These are phyloP conservation scores for Backusella morwellensis DNA, from an alignment of 192 early-diverging fungal genomes.

Conservation along the genomic window DNA sequence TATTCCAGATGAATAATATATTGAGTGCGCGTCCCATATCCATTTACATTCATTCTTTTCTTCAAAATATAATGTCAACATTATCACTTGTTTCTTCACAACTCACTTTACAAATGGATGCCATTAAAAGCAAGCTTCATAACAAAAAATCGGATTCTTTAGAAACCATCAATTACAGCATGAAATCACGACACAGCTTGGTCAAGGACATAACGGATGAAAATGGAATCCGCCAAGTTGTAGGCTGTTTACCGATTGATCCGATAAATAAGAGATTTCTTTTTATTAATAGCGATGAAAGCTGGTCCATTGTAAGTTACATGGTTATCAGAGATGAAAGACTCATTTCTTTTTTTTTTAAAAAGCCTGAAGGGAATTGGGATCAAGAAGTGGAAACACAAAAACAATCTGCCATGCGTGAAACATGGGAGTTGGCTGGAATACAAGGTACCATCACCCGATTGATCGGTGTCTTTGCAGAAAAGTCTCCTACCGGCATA, in stretches of 20 bases:
- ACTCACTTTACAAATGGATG: neutral
- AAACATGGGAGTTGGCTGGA: slow-evolving; percentile 6
- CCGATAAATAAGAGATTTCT: neutral
- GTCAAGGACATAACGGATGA: slow-evolving; percentile 7
- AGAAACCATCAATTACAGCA: slow-evolving; percentile 11
- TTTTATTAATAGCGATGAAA: neutral
- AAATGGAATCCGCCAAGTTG: neutral
- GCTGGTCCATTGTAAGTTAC: slow-evolving; percentile 7
- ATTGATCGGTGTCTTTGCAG: neutral
- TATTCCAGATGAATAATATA: neutral
- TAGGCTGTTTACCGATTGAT: neutral
- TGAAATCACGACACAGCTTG: slow-evolving; percentile 22
- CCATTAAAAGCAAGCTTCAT: neutral
- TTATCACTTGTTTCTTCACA: neutral
- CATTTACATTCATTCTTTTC: neutral
- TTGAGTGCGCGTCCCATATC: neutral
- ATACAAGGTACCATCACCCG: neutral
- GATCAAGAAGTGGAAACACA: neutral
- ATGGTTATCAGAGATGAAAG: neutral
- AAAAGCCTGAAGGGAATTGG: neutral
- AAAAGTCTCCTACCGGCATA: neutral
- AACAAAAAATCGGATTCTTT: neutral
- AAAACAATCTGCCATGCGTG: neutral
- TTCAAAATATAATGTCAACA: neutral
- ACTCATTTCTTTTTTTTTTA: neutral